Percentiles rank a stretch among this genome's conserved stretches.
Conservation (phyloP, 306 rosid genomes). For the barrel medic (Medicago truncatula) region DNA sequence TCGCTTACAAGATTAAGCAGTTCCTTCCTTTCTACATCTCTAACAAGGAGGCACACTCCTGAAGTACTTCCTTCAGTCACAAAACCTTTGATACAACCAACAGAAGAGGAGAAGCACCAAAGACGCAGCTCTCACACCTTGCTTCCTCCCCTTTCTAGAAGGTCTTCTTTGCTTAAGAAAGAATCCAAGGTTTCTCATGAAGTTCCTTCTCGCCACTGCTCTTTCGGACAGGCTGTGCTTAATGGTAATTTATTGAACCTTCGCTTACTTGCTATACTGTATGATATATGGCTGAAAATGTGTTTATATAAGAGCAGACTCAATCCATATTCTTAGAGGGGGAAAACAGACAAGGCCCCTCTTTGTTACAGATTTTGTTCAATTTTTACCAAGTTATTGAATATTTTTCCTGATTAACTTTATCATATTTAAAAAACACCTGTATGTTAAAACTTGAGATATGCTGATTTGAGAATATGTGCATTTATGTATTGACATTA, state of each 20-base stretch:
- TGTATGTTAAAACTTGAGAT: constrained; percentile 27
- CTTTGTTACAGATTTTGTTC: neutral
- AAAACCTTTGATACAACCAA: constrained; percentile 61
- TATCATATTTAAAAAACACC: neutral
- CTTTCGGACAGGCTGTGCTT: constrained; percentile 77
- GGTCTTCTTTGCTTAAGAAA: constrained; percentile 54
- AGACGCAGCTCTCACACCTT: constrained; percentile 69
- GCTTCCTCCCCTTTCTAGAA: constrained; percentile 71
- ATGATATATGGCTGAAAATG: too few species aligned
- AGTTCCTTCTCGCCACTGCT: constrained; percentile 71
- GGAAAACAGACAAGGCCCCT: too few species aligned
- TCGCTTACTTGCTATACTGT: neutral
- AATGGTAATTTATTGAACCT: constrained; percentile 64
- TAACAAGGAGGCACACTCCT: constrained; percentile 96
- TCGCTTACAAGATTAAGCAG: constrained; percentile 85
- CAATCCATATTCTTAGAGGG: too few species aligned
- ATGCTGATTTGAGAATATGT: neutral
- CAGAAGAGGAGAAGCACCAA: constrained; percentile 59
- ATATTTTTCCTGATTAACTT: neutral
- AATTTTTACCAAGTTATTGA: neutral
- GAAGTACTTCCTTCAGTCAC: constrained; percentile 66
- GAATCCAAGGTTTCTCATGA: constrained; percentile 76
- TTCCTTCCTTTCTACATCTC: constrained; percentile 84
- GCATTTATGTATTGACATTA: neutral
- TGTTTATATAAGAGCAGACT: too few species aligned